phyloP scores from a whole-genome alignment of 78 protist genomes.

The Monosiga brevicollis region DNA sequence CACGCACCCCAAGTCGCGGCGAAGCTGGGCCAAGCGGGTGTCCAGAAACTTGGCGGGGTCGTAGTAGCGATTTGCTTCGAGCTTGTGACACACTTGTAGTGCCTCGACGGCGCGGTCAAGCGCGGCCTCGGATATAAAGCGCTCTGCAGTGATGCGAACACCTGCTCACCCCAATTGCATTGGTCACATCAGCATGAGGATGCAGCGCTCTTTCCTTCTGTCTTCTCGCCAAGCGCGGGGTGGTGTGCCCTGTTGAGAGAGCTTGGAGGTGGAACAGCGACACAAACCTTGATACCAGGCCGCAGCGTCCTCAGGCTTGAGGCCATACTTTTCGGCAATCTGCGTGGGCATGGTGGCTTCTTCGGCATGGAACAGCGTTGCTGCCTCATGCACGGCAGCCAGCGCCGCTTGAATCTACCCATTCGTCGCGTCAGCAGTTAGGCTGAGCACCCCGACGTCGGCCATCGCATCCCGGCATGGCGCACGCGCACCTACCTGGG shows the following conservation, averaged over 20 bases:
- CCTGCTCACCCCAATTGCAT: too few species aligned
- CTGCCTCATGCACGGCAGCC: background rate
- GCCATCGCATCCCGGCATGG: too few species aligned
- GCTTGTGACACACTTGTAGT: background rate
- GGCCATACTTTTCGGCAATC: background rate
- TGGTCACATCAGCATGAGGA: too few species aligned
- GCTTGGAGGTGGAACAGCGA: too few species aligned
- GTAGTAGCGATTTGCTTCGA: background rate
- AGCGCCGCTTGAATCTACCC: background rate
- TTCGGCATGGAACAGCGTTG: background rate
- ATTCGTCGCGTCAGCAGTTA: too few species aligned
- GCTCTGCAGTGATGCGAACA: background rate
- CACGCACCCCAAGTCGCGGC: background rate
- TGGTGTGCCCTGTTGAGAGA: too few species aligned
- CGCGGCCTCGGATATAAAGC: constrained; percentile 3
- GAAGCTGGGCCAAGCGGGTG: background rate
- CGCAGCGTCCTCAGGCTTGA: background rate
- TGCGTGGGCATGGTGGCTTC: background rate
- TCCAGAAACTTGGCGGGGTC: background rate
- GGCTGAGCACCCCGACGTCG: too few species aligned
- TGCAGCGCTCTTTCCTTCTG: too few species aligned
- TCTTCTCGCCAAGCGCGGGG: too few species aligned
- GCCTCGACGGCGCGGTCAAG: background rate
- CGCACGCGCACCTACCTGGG: background rate
- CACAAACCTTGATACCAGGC: constrained; percentile 10